phyloP scores from a whole-genome alignment of 176 grass and related monocot species.

The Zea mays region Zm-B73-REFERENCE-NAM-5.0 NC_050100.1:224323001-224323500 shows the following conservation, averaged over 20 bases:
- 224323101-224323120: constrained; percentile 75
- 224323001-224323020: constrained; percentile 10
- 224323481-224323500: constrained; percentile 27
- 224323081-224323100: constrained; percentile 56
- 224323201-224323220: neutral
- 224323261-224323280: neutral
- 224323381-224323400: constrained; percentile 35
- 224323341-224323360: constrained; percentile 32
- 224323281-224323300: constrained; percentile 20
- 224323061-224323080: constrained; percentile 26
- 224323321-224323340: constrained; percentile 19
- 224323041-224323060: neutral
- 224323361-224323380: constrained; percentile 40
- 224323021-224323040: neutral
- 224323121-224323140: constrained; percentile 86
- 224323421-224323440: constrained; percentile 40
- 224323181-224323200: neutral
- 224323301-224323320: constrained; percentile 26
- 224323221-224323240: constrained; percentile 16
- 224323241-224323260: neutral
- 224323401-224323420: constrained; percentile 45
- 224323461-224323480: constrained; percentile 41
- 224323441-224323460: constrained; percentile 33
- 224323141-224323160: constrained; percentile 83
- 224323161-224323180: constrained; percentile 56